Base-by-base conservation (phyloP, 2,329 filamentous ascomycete species). In the Raffaelea ambrosiae region DNA sequence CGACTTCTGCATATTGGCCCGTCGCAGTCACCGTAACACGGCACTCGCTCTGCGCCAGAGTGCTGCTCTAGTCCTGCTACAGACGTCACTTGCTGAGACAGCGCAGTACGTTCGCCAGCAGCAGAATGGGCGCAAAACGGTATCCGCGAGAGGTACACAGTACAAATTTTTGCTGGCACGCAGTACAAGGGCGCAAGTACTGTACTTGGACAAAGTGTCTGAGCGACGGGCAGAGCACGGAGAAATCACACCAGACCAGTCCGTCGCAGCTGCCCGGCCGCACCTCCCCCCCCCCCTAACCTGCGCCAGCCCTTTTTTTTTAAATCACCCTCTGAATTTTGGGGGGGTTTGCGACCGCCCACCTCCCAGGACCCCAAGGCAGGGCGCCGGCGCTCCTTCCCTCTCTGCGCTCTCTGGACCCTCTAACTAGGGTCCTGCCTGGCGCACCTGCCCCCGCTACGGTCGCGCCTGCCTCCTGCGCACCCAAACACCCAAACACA, bases 271-370 rank as follows among this genome's bases (percentile, higher is more conserved):
- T 42, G 46, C 39, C 33, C 41, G 36, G 7, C 7, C 42, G n/a
- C 36, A 8, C 47, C 38, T 40, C 33, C 42, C 48, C 48, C 35
- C 46, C 43, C 35, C 22, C 46, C 51, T 46, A 7, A 29, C 26
- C 26, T 29, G 26, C 26, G 41, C 49, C 50, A 47, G 42, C 43
- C 47, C 36, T 40, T 53, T 51, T 53, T 53, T 40, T 23, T 19
- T 23, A 36, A 38, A 31, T 11, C 38, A 22, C 38, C 23, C 36
- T 20, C 44, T 42, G 19, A 21, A 35, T 54, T 53, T 55, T 55
- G 51, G 53, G 53, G 53, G 54, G 43, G 46, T 51, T 46, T 22
- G 45, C 40, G 40, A 52, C 55, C 53, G 48, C 58, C 57, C 58
- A 60, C 59, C 56, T 51, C 56, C 55, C 53, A 54, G 55, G 22